A percentile compares a stretch with the other conserved stretches of the same genome.
phyloP scores from a whole-genome alignment of 2,329 filamentous ascomycete species.

The Epichloe bromicola region DNA sequence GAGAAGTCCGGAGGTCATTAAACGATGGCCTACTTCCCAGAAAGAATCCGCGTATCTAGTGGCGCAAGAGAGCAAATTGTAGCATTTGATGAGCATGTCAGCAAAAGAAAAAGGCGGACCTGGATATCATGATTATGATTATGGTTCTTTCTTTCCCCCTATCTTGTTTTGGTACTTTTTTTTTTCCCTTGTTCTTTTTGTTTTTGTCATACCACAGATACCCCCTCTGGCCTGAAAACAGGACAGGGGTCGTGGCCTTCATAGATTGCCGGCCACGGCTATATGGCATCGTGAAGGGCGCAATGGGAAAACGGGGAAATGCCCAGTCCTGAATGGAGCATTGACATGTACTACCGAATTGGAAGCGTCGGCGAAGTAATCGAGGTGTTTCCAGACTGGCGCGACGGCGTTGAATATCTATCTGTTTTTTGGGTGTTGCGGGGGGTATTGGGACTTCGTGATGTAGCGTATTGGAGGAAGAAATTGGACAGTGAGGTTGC shows the following conservation, averaged over 20 bases:
- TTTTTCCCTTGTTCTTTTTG: not conserved
- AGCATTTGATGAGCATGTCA: constrained; percentile 7
- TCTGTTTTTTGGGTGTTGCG: too few relatives aligned
- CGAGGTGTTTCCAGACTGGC: constrained; percentile 2
- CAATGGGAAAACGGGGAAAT: constrained; percentile 2
- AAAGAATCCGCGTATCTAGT: not conserved
- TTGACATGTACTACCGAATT: constrained; percentile 2
- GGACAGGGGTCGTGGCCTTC: constrained; percentile 2
- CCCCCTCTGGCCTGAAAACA: not conserved
- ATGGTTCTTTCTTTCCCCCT: not conserved
- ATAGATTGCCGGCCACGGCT: not conserved
- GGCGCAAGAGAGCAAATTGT: constrained; percentile 13
- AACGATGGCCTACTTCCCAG: not conserved
- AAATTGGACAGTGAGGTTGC: not conserved
- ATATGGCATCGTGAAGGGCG: constrained; percentile 1
- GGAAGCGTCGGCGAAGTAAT: not conserved
- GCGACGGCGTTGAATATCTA: constrained; percentile 1
- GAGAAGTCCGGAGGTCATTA: constrained; percentile 26
- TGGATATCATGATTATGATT: not conserved
- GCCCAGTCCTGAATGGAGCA: constrained; percentile 2
- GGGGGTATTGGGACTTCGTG: not conserved
- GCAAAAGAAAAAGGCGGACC: not conserved
- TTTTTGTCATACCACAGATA: constrained; percentile 4
- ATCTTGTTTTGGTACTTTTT: not conserved
- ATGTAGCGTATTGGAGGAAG: not conserved